Evolutionary conservation across 345 rosid genomes (phyloP).

Genomic region (Euclidium syriacum): DNA sequence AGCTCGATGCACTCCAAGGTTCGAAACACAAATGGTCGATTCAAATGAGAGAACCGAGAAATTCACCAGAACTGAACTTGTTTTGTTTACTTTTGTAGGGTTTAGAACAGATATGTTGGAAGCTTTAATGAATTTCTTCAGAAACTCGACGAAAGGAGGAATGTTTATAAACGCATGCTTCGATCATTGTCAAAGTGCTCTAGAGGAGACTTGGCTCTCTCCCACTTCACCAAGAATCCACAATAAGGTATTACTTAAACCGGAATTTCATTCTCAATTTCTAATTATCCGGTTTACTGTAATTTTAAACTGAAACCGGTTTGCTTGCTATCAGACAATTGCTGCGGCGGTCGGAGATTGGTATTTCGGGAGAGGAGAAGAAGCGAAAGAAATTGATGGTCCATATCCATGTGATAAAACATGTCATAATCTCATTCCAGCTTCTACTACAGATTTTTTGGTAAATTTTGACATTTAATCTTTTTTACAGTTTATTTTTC

Average conservation of each 20-base stretch:
- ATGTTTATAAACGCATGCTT: conserved; percentile 92
- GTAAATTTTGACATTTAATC: conserved; percentile 11
- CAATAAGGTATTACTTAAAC: conserved; percentile 44
- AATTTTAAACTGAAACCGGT: neutral
- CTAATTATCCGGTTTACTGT: neutral
- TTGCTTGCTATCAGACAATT: conserved; percentile 53
- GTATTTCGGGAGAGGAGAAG: conserved; percentile 57
- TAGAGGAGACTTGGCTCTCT: conserved; percentile 83
- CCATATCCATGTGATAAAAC: conserved; percentile 75
- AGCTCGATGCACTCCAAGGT: conserved; percentile 69
- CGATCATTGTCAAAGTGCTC: conserved; percentile 95
- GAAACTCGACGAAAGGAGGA: conserved; percentile 48
- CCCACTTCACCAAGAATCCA: conserved; percentile 63
- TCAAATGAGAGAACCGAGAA: neutral
- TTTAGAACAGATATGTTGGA: conserved; percentile 70
- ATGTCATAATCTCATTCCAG: conserved; percentile 67
- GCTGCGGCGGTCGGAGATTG: conserved; percentile 88
- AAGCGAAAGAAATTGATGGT: conserved; percentile 53
- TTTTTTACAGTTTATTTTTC: neutral
- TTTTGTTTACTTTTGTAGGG: conserved; percentile 34
- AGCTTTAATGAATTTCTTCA: conserved; percentile 42
- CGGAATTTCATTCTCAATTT: neutral
- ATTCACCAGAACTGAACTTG: neutral
- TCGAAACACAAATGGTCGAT: neutral
- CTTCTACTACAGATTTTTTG: conserved; percentile 23